Conservation (phyloP, 192 early-diverging fungal genomes). For the Diversispora epigaea region DNA sequence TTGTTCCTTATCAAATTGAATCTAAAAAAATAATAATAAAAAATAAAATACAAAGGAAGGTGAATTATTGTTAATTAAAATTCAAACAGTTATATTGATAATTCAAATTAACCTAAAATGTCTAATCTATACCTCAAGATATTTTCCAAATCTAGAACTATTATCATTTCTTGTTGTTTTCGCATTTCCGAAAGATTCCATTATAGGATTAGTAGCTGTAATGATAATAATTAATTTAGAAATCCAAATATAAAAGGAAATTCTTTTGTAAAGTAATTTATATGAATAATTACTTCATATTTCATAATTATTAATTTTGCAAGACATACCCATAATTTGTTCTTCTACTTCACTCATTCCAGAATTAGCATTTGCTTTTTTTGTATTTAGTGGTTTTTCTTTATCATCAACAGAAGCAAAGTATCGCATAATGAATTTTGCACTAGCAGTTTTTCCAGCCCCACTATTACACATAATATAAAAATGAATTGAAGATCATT, state of each 20-base stretch:
- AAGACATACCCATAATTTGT: slow-evolving; percentile 64
- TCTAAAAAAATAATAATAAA: slow-evolving; percentile 43
- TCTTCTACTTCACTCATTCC: slow-evolving; percentile 75
- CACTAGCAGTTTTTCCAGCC: slow-evolving; percentile 96
- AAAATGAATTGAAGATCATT: slow-evolving; percentile 4
- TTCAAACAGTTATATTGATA: no score
- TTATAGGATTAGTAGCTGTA: slow-evolving; percentile 94
- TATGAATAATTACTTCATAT: no score
- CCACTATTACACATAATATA: slow-evolving; percentile 52
- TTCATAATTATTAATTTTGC: no score
- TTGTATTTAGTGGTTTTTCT: slow-evolving; percentile 48
- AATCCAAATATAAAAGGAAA: no score
- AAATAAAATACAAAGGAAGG: no score
- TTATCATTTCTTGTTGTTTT: slow-evolving; percentile 99
- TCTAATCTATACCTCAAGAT: slow-evolving; percentile 67
- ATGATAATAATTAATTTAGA: neutral
- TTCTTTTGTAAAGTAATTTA: no score
- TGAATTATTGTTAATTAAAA: no score
- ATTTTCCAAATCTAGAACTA: slow-evolving; percentile 97
- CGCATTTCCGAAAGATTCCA: slow-evolving; percentile 99
- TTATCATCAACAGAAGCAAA: slow-evolving; percentile 81
- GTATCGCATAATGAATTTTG: slow-evolving; percentile 98
- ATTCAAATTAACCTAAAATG: no score
- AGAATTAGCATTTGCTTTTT: slow-evolving; percentile 43
- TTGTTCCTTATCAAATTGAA: slow-evolving; percentile 80